phyloP scores from a whole-genome alignment of 768 basidiomycete species.

The Imleria badia region DNA sequence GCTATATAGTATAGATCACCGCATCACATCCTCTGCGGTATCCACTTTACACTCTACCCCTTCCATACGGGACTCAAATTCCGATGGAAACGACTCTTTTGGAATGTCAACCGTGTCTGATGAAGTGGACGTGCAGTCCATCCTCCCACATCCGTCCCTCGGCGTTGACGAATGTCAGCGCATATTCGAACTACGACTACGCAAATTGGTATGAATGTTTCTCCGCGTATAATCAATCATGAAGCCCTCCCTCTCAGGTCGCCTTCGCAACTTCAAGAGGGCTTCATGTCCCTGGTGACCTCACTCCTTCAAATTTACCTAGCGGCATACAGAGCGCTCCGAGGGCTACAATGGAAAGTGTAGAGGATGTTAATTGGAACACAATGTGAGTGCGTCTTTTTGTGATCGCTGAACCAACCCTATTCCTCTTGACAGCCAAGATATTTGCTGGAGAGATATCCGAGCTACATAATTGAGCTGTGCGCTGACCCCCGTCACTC shows the following conservation, averaged over 20 bases:
- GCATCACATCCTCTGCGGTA: too few species aligned
- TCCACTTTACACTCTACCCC: too few species aligned
- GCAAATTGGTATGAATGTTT: background rate
- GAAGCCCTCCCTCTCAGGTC: background rate
- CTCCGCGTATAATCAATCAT: too few species aligned
- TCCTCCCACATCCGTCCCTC: background rate
- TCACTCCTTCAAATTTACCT: background rate
- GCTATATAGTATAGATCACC: too few species aligned
- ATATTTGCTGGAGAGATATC: too few species aligned
- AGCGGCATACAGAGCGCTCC: too few species aligned
- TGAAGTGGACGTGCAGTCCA: background rate
- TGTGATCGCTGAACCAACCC: background rate
- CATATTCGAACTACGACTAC: background rate
- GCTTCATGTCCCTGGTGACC: background rate
- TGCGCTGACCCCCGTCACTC: too few species aligned
- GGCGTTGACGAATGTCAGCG: background rate
- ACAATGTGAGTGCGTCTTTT: background rate
- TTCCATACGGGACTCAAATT: too few species aligned
- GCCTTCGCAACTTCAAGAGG: background rate
- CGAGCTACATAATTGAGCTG: too few species aligned
- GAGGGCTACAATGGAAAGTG: too few species aligned
- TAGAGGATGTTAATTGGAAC: background rate
- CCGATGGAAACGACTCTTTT: too few species aligned
- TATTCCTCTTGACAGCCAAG: too few species aligned
- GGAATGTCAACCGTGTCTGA: background rate